Conservation (phyloP, 2,329 filamentous ascomycete species). For the Ascocoryne sarcoides region DNA sequence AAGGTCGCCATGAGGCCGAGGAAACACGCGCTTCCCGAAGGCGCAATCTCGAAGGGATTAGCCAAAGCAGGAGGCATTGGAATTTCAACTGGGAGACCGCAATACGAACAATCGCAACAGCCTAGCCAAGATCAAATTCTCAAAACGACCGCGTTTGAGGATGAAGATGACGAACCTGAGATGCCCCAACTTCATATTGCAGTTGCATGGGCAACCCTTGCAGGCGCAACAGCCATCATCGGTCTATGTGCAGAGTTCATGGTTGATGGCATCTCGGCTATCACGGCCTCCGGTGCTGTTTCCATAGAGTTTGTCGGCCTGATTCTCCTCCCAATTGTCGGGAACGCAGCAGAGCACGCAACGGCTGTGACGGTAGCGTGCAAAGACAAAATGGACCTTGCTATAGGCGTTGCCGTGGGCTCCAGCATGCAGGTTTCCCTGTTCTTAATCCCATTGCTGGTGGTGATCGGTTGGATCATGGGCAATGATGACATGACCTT, state of each 20-base stretch:
- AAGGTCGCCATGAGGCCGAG: conserved; percentile 60
- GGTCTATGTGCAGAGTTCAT: conserved; percentile 70
- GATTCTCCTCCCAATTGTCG: conserved; percentile 72
- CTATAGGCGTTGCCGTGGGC: conserved; percentile 75
- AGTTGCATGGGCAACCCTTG: conserved; percentile 65
- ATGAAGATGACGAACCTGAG: conserved; percentile 64
- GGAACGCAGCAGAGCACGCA: conserved; percentile 74
- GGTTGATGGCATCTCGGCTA: conserved; percentile 63
- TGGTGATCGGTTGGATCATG: conserved; percentile 72
- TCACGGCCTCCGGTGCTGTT: conserved; percentile 61
- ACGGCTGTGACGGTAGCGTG: conserved; percentile 70
- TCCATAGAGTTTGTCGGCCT: conserved; percentile 75
- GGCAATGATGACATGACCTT: conserved; percentile 57
- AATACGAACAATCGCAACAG: conserved; percentile 9
- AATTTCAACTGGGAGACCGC: conserved; percentile 21
- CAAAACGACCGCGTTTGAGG: conserved; percentile 32
- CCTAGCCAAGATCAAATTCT: conserved; percentile 29
- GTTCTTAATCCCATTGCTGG: conserved; percentile 70
- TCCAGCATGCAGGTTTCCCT: conserved; percentile 78
- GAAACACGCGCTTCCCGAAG: conserved; percentile 29
- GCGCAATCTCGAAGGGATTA: conserved; percentile 24
- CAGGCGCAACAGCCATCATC: conserved; percentile 62
- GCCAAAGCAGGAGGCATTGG: conserved; percentile 26
- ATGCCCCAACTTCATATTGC: conserved; percentile 63
- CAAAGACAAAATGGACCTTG: conserved; percentile 69